phyloP scores from a whole-genome alignment of 2,329 filamentous ascomycete species.

The Epichloe festucae region DNA sequence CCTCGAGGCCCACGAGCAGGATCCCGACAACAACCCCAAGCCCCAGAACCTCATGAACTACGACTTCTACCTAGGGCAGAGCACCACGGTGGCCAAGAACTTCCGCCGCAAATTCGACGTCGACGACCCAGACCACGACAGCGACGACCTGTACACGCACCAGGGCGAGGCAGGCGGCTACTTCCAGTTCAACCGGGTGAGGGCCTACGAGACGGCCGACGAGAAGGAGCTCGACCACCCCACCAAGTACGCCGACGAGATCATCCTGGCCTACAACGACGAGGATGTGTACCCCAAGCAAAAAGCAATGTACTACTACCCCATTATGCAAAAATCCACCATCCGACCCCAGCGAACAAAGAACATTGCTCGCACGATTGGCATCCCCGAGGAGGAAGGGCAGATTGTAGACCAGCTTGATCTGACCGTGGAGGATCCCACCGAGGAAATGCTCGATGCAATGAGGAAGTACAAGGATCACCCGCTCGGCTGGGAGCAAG shows the following conservation, averaged over 20 bases:
- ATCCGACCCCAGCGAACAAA: slow-evolving; percentile 51
- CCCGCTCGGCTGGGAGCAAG: slow-evolving; percentile 35
- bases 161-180: slow-evolving; percentile 32
- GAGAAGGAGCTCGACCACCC: slow-evolving; percentile 42
- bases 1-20: slow-evolving; percentile 39
- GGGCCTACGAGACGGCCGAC: slow-evolving; percentile 51
- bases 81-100: slow-evolving; percentile 30
- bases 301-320: slow-evolving; percentile 55
- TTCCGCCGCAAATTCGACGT: slow-evolving; percentile 51
- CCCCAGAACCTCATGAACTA: slow-evolving; percentile 50
- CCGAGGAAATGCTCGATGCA: slow-evolving; percentile 36
- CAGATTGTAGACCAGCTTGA: slow-evolving; percentile 43
- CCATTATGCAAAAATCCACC: slow-evolving; percentile 49
- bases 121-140: slow-evolving; percentile 40
- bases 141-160: slow-evolving; percentile 41
- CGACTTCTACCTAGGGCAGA: slow-evolving; percentile 50
- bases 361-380: slow-evolving; percentile 44
- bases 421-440: slow-evolving; percentile 41
- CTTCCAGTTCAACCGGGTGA: slow-evolving; percentile 49
- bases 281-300: slow-evolving; percentile 35
- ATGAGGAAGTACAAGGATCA: slow-evolving; percentile 40
- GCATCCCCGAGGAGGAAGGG: slow-evolving; percentile 31
- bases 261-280: slow-evolving; percentile 46
- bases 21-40: slow-evolving; percentile 41
- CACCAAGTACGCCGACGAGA: slow-evolving; percentile 51